Evolutionary conservation across 495 filamentous ascomycete genomes (phyloP).

Genomic region (Patellaria atrata): DNA sequence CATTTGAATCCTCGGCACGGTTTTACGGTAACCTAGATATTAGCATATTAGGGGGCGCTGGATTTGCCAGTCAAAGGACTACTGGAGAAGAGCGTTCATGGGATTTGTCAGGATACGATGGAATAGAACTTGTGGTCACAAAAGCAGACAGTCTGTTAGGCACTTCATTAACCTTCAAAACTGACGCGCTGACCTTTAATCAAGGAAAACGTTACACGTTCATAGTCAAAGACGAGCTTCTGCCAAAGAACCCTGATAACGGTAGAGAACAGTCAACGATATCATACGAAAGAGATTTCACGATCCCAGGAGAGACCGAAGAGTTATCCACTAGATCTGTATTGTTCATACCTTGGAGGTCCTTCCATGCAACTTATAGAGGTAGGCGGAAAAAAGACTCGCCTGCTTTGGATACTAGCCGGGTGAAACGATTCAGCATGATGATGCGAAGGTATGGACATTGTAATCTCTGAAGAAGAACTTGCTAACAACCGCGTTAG

Average conservation of each 20-base stretch:
- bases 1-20: slow-evolving; percentile 21
- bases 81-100: slow-evolving; percentile 20
- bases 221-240: slow-evolving; percentile 52
- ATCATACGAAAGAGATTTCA: slow-evolving; percentile 43
- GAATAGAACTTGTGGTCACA: slow-evolving; percentile 20
- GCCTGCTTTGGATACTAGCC: slow-evolving; percentile 36
- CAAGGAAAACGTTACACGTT: slow-evolving; percentile 50
- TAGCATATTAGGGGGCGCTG: slow-evolving; percentile 61
- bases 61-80: slow-evolving; percentile 68
- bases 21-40: slow-evolving; percentile 63
- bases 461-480: slow-evolving; percentile 4
- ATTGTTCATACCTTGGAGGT: slow-evolving; percentile 43
- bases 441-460: slow-evolving; percentile 60
- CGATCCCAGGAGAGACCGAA: slow-evolving; percentile 8
- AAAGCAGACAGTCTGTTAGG: slow-evolving; percentile 25
- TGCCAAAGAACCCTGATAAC: slow-evolving; percentile 37
- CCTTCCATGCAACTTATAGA: slow-evolving; percentile 56
- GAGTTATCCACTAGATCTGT: slow-evolving; percentile 5
- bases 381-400: slow-evolving; percentile 47
- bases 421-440: slow-evolving; percentile 51
- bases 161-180: slow-evolving; percentile 11
- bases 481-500: slow-evolving; percentile 2
- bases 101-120: slow-evolving; percentile 26
- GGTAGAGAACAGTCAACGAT: slow-evolving; percentile 48
- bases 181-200: slow-evolving; percentile 4